Base-by-base conservation (phyloP, 2,329 filamentous ascomycete species). In the Simplicillium sp. region DNA sequence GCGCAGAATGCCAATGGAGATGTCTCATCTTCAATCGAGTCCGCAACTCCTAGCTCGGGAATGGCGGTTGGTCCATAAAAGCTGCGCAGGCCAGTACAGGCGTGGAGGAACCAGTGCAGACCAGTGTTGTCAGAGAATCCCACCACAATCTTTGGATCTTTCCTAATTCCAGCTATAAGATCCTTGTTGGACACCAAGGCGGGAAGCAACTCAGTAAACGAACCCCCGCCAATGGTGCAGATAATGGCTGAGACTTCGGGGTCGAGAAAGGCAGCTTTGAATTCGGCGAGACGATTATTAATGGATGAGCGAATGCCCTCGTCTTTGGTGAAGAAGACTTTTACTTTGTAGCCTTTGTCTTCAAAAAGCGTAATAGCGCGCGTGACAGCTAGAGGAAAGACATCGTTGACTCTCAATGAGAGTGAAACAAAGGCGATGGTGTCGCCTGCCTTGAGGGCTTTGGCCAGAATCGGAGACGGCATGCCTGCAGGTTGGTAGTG, bases 41-140 rank as follows among this genome's bases (percentile, higher is more conserved):
- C 20, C 5, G 20, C 20, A 9, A 9, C 9, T 5, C 20, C 20
- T 9, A 25, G 20, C 44, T 68, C 64, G 2, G 61, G 51, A 36
- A 66, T 55, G 2, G 57, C 50, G 3, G 58, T 55, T 3, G 65
- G 65, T 0, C 65, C 65, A 48, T 68, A 68, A 39, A 67, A 68
- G 4, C 64, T 67, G 33, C 64, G 60, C 29, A 68, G 50, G 1
- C 65, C 65, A 1, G 60, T 53, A 9, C 53, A 17, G 1, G 56
- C 56, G 44, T 62, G 45, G 28, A 68, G 48, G 36, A 61, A 59
- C 65, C 65, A 68, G 49, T 68, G 65, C 29, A 68, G 42, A 28
- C 58, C 55, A 1, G 61, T 63, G 39, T 66, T 66, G 41, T 68
- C 65, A 2, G 61, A 65, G 41, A 56, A 65, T 2, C 65, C 65